Percentiles rank a stretch among this genome's conserved stretches.
These are phyloP conservation scores for Fusarium sp. DNA, from an alignment of 2,329 filamentous ascomycete species.

Conservation along the genomic window DNA sequence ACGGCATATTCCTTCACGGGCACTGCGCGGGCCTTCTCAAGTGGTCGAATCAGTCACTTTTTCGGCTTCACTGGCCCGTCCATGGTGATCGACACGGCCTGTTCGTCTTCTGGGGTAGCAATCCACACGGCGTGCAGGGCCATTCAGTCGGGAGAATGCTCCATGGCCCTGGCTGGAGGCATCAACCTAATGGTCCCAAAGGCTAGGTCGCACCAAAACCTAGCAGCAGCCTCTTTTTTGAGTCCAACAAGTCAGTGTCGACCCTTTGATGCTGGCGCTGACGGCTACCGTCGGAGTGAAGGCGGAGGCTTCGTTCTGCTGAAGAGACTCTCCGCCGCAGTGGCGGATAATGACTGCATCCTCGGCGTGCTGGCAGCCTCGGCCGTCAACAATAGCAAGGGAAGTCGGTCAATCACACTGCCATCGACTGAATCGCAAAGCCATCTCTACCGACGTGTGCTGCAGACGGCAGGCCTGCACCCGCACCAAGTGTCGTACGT, in stretches of 20 bases:
- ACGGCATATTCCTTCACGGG: not conserved
- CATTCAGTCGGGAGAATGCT: not conserved
- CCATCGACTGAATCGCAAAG: not conserved
- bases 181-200: not conserved
- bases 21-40: not conserved
- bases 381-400: not conserved
- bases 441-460: not conserved
- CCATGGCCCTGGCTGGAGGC: not conserved
- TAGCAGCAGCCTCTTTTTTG: not conserved
- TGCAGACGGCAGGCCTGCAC: conserved; percentile 23
- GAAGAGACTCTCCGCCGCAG: not conserved
- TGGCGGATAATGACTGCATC: not conserved
- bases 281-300: not conserved
- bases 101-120: not conserved
- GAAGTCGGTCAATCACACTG: not conserved
- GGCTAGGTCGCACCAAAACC: not conserved
- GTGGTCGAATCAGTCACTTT: not conserved
- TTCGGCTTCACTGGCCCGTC: not conserved
- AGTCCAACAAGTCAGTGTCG: not conserved
- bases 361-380: not conserved
- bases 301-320: not conserved
- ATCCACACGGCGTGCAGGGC: not conserved
- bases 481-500: conserved; percentile 49
- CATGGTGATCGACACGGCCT: not conserved
- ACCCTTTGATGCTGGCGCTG: not conserved